These are phyloP conservation scores for Chlorella sp. DNA, from an alignment of 139 green algal genomes.

Conservation along the genomic window DNA sequence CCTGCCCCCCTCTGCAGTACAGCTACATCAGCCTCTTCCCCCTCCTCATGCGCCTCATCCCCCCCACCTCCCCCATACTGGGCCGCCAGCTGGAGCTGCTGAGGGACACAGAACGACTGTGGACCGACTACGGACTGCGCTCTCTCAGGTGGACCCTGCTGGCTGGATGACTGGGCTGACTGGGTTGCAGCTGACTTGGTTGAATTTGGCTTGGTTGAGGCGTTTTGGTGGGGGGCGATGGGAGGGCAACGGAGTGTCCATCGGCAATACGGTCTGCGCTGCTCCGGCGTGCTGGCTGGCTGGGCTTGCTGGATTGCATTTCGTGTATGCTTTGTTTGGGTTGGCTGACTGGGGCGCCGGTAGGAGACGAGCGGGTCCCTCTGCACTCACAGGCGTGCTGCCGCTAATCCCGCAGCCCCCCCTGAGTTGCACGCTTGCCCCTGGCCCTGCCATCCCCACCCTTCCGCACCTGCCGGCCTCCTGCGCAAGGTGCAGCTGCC, in stretches of 20 bases:
- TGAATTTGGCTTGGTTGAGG: background rate
- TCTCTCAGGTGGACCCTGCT: conserved; percentile 50
- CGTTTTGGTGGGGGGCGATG: too few relatives aligned
- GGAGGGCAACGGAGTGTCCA: too few relatives aligned
- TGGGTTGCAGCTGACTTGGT: background rate
- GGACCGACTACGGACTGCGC: conserved; percentile 83
- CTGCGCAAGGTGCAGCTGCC: too few relatives aligned
- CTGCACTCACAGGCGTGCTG: background rate
- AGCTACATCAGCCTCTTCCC: conserved; percentile 95
- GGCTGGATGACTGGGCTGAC: background rate
- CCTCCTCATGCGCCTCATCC: conserved; percentile 86
- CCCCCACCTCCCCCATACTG: conserved; percentile 60
- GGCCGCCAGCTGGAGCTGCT: conserved; percentile 70
- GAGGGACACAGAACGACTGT: conserved; percentile 67
- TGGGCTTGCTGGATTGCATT: background rate
- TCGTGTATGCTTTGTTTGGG: background rate
- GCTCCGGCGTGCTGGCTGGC: too few relatives aligned
- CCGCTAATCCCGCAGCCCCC: too few relatives aligned
- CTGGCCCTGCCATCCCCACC: too few relatives aligned
- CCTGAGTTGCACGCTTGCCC: too few relatives aligned
- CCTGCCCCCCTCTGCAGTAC: background rate
- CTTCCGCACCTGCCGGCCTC: too few relatives aligned
- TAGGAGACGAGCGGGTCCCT: background rate
- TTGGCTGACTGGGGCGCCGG: background rate
- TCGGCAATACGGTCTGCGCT: too few relatives aligned